Conservation (phyloP, 768 basidiomycete genomes). For the Mycena belliarum region DNA sequence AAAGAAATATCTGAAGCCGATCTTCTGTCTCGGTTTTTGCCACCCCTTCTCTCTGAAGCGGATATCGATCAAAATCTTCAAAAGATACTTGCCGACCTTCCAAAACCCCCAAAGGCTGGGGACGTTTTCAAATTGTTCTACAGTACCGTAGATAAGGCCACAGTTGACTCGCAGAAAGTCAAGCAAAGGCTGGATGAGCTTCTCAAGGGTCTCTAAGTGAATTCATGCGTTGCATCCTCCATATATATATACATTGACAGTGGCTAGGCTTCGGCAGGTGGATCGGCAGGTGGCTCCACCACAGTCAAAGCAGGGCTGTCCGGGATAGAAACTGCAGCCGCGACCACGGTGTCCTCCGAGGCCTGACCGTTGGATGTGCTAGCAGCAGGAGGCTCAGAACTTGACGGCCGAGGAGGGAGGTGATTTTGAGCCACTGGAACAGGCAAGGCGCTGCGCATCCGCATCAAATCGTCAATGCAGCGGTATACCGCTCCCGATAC, state of each 20-base stretch:
- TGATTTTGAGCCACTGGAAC: constrained; percentile 25
- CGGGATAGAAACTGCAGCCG: constrained; percentile 7
- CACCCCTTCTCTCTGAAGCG: constrained; percentile 55
- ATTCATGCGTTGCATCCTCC: constrained; percentile 2
- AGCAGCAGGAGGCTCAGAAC: background rate
- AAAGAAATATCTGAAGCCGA: constrained; percentile 61
- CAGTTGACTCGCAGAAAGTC: constrained; percentile 58
- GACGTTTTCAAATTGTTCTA: constrained; percentile 66
- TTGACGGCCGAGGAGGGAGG: constrained; percentile 17
- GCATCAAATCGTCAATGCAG: constrained; percentile 78
- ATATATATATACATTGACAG: background rate
- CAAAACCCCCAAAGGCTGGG: constrained; percentile 40
- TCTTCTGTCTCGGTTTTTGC: constrained; percentile 56
- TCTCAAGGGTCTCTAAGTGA: constrained; percentile 19
- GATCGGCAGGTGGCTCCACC: too few relatives aligned
- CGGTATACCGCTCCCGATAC: constrained; percentile 73
- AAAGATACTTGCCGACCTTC: constrained; percentile 38
- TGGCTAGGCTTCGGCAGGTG: background rate
- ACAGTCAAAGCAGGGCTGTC: constrained; percentile 7
- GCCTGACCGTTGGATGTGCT: background rate
- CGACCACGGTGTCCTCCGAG: background rate
- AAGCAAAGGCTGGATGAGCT: constrained; percentile 50
- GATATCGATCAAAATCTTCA: constrained; percentile 56
- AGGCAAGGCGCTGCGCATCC: constrained; percentile 73
- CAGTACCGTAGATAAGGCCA: constrained; percentile 55